These are phyloP conservation scores for Kentomonas sorsogonicus DNA, from an alignment of 208 protist species.

Conservation along the genomic window DNA sequence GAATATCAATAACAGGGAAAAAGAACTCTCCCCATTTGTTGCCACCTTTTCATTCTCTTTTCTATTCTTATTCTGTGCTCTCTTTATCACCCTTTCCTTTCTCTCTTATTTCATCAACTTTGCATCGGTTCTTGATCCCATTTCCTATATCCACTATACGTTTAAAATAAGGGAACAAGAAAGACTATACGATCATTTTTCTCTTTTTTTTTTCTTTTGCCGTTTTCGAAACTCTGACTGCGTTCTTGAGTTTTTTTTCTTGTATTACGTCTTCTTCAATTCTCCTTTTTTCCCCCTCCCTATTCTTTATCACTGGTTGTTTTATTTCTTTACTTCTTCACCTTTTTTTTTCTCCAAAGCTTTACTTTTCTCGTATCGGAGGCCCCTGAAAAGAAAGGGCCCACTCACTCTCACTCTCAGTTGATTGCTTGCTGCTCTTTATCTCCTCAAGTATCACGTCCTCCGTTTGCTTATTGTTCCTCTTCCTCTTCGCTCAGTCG, in stretches of 20 bases:
- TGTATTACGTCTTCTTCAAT: background rate
- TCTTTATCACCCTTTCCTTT: constrained; percentile 22
- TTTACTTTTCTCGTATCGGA: background rate
- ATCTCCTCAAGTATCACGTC: too few relatives aligned
- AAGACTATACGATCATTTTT: too few relatives aligned
- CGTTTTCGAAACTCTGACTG: constrained; percentile 1
- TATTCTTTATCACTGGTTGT: too few relatives aligned
- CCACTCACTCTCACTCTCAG: too few relatives aligned
- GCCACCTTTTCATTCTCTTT: background rate
- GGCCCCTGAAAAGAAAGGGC: too few relatives aligned
- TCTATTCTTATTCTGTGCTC: background rate
- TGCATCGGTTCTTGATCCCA: background rate
- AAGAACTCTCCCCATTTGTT: background rate
- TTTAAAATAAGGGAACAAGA: too few relatives aligned
- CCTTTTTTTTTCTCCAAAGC: background rate
- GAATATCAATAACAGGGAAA: background rate
- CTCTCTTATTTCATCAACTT: background rate
- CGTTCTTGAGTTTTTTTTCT: background rate
- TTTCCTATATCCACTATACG: background rate
- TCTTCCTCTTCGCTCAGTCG: too few relatives aligned
- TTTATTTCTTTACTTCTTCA: background rate
- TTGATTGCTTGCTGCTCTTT: too few relatives aligned
- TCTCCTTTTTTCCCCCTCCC: background rate
- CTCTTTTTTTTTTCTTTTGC: background rate
- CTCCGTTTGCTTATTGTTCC: too few relatives aligned